These are phyloP conservation scores for Russula vinacea DNA, from an alignment of 768 basidiomycete species.

Conservation along the genomic window DNA sequence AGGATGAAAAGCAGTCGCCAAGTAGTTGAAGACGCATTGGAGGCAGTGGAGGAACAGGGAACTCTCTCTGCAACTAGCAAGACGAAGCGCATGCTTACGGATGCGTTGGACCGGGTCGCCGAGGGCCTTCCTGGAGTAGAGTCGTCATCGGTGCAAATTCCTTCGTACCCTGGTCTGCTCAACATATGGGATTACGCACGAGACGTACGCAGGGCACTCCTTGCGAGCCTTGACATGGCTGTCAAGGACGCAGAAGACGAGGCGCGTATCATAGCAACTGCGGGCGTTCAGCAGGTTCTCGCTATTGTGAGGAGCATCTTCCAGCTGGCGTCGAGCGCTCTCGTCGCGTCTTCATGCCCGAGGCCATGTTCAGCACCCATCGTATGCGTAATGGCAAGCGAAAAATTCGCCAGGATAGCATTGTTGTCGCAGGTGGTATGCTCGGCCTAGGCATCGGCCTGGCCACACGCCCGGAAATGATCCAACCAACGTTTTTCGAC, in stretches of 20 bases:
- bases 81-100: constrained; percentile 56
- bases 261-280: constrained; percentile 62
- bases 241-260: constrained; percentile 81
- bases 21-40: constrained; percentile 72
- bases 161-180: constrained; percentile 78
- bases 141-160: constrained; percentile 49
- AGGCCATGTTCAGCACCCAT: constrained; percentile 87
- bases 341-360: constrained; percentile 87
- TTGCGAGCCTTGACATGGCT: constrained; percentile 77
- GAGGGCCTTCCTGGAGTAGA: constrained; percentile 69
- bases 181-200: constrained; percentile 82
- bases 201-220: constrained; percentile 72
- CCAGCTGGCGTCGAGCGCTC: constrained; percentile 78
- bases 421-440: constrained; percentile 71
- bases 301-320: constrained; percentile 69
- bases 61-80: constrained; percentile 50
- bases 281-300: constrained; percentile 63
- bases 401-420: constrained; percentile 44
- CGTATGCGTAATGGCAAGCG: constrained; percentile 38
- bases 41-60: constrained; percentile 72
- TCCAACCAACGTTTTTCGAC: constrained; percentile 78
- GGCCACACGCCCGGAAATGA: constrained; percentile 69
- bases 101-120: constrained; percentile 74
- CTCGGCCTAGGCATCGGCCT: constrained; percentile 82
- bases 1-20: constrained; percentile 78